A percentile compares a stretch with the other conserved stretches of the same genome.
phyloP scores from a whole-genome alignment of 2,329 filamentous ascomycete genomes.

The Penicillium sp. region DNA sequence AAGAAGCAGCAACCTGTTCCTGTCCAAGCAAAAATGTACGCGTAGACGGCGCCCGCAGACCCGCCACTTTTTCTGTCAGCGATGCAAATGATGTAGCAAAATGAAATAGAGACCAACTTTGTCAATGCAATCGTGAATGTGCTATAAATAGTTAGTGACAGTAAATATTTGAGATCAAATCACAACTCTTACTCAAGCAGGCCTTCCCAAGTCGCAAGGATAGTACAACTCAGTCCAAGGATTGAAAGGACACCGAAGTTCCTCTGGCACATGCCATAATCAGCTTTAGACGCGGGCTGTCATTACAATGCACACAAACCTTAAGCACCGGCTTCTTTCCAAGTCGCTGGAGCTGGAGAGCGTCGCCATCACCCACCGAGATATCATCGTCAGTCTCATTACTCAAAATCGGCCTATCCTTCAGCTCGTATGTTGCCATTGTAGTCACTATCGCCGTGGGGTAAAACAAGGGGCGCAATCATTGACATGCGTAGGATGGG shows the following conservation, averaged over 20 bases:
- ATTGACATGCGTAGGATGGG: background rate
- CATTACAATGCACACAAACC: background rate
- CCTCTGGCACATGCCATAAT: too few species aligned
- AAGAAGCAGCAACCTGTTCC: background rate
- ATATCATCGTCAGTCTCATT: background rate
- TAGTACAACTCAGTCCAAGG: background rate
- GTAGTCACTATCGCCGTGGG: background rate
- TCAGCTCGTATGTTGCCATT: background rate
- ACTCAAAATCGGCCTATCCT: background rate
- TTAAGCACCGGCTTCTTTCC: background rate
- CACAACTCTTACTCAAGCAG: background rate
- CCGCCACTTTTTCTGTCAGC: conserved; percentile 2
- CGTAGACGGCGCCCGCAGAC: conserved; percentile 3
- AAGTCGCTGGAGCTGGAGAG: background rate
- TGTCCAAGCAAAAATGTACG: background rate
- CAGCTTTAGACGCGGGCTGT: too few species aligned
- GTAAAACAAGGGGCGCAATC: background rate
- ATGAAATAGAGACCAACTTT: background rate
- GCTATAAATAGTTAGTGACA: background rate
- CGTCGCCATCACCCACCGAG: background rate
- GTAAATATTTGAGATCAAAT: background rate
- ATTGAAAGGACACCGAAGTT: background rate
- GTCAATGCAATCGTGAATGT: background rate
- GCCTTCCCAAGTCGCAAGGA: background rate
- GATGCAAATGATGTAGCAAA: background rate